Conservation (phyloP, 495 filamentous ascomycete genomes). For the Xylaria curta region DNA sequence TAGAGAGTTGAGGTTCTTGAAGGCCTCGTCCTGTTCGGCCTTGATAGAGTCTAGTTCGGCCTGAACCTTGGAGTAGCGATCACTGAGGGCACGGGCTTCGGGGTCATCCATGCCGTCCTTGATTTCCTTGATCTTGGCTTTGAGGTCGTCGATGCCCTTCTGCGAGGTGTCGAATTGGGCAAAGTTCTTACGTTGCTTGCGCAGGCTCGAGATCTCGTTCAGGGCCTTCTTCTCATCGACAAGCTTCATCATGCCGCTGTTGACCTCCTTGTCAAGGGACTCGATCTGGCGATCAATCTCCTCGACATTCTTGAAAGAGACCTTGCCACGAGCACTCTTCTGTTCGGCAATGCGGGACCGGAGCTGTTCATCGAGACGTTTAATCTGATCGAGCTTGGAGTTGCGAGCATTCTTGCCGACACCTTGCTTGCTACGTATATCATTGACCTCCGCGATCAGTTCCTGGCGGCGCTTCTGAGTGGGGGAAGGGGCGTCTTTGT, state of each 20-base stretch:
- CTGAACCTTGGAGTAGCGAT: conserved; percentile 80
- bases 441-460: conserved; percentile 71
- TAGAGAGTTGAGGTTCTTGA: conserved; percentile 83
- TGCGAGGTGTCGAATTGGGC: conserved; percentile 79
- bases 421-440: conserved; percentile 81
- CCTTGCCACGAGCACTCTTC: conserved; percentile 76
- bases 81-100: conserved; percentile 85
- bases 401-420: conserved; percentile 79
- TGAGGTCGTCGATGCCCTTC: conserved; percentile 83
- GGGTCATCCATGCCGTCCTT: conserved; percentile 88
- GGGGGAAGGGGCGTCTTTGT: conserved; percentile 76
- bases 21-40: conserved; percentile 85
- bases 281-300: conserved; percentile 85
- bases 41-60: conserved; percentile 87
- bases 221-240: conserved; percentile 97
- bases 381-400: conserved; percentile 83
- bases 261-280: conserved; percentile 80
- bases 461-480: conserved; percentile 79
- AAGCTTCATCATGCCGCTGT: conserved; percentile 85
- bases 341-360: conserved; percentile 82
- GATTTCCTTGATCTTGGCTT: conserved; percentile 82
- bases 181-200: conserved; percentile 91
- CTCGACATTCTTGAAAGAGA: conserved; percentile 83
- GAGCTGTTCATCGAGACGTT: conserved; percentile 79
- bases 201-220: conserved; percentile 76